Percentiles rank a stretch among this genome's conserved stretches.
These are phyloP conservation scores for Cryphonectria radicalis DNA, from an alignment of 2,329 filamentous ascomycete species.

Conservation along the genomic window DNA sequence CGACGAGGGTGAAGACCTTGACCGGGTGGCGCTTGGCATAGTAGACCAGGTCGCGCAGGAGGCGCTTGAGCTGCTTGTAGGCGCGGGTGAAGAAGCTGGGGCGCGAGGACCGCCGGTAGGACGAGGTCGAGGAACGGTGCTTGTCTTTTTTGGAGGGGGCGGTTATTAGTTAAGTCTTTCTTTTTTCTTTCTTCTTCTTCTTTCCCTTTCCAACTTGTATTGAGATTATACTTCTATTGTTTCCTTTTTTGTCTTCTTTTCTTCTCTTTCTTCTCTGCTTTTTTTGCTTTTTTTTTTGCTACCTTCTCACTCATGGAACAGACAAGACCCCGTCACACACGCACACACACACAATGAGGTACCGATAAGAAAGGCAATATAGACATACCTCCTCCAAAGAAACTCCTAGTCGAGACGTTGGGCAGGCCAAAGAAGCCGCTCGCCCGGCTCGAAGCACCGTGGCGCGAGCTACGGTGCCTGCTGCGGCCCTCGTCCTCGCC, in stretches of 20 bases:
- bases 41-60: constrained; percentile 78
- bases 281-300: neutral
- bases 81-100: constrained; percentile 76
- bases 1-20: constrained; percentile 84
- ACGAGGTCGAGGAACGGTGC: constrained; percentile 47
- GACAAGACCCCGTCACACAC: neutral
- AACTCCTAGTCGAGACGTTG: constrained; percentile 48
- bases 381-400: constrained; percentile 50
- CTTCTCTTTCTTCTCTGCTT: neutral
- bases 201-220: neutral
- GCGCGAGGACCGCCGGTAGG: constrained; percentile 83
- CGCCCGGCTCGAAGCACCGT: constrained; percentile 45
- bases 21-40: constrained; percentile 84
- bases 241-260: neutral
- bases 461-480: constrained; percentile 32
- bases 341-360: neutral
- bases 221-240: neutral
- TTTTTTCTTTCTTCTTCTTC: no score
- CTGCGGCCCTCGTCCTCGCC: constrained; percentile 39
- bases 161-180: neutral
- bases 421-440: constrained; percentile 52
- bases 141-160: constrained; percentile 25
- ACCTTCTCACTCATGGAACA: neutral
- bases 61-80: constrained; percentile 74
- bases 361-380: neutral